Evolutionary conservation across 225 moss, liverwort and hornwort genomes (phyloP), one percentile per base, ranked within the genome.

Genomic region (Sphagnum tenellum): DNA sequence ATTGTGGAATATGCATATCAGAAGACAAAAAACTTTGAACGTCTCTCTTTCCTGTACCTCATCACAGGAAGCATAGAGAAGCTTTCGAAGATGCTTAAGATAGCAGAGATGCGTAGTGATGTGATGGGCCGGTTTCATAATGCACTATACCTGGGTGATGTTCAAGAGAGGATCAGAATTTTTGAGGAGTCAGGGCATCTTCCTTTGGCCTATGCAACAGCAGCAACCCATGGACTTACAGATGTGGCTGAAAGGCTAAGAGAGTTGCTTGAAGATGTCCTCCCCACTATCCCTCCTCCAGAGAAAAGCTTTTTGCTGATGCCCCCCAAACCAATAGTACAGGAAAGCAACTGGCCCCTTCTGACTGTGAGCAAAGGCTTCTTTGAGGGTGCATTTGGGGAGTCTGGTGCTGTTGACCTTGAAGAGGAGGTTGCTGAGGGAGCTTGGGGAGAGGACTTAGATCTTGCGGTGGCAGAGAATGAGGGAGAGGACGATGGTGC

Each of bases 101-200:
- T 96, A 51, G 92, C 92, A 55, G 95, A 96, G 72, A 96, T 96
- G 88, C 82, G 95, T 14, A 86, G 88, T 57, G 95, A 92, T 70
- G 78, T 92, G 13, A 96, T 92, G 95, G 89, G 95, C n/a, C 88
- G 88, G n/a, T 96, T 92, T 53, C 92, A 96, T 72, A 92, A 96
- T 80, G 95, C 92, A 53, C 89, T 96, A 9, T 96, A 89, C 54
- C 79, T 92, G 66, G 92, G 92, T 54, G 92, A 92, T 72, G 69
- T 96, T 5, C 70, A 86, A 78, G 92, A 96, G 75, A 84, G 95
- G 71, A 86, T 92, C 55, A 83, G 68, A 55, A 96, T 96, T 67
- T 61, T 96, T 77, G 89, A 92, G 72, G 92, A 96, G 55, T 85
- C 95, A 9, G 88, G 90, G 56, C 95, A 96, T 71, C 62, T 88